Percentiles rank a stretch among this genome's conserved stretches.
Conservation (phyloP, 768 basidiomycete genomes). For the Tephrocybe sp. region DNA sequence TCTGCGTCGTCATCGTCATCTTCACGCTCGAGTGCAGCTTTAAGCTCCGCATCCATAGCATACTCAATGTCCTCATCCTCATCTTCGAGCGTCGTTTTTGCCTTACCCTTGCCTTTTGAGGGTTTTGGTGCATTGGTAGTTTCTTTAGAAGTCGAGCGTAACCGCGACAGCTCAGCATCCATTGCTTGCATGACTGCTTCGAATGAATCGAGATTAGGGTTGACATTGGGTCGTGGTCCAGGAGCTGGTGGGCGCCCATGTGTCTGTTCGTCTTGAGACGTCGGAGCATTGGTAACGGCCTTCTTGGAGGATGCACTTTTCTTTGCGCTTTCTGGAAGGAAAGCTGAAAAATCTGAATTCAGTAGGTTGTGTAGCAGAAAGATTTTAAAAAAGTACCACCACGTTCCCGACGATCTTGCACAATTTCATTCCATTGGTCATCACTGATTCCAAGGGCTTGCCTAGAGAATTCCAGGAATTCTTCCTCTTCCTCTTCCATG, state of each 20-base stretch:
- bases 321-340: conserved; percentile 46
- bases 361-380: not conserved
- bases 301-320: conserved; percentile 16
- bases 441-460: conserved; percentile 88
- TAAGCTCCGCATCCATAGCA: conserved; percentile 88
- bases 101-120: conserved; percentile 42
- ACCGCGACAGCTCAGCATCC: conserved; percentile 74
- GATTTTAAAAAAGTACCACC: conserved; percentile 61
- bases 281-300: conserved; percentile 3
- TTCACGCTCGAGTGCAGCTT: conserved; percentile 51
- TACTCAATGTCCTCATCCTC: conserved; percentile 72
- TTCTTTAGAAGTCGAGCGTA: conserved; percentile 29
- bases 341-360: conserved; percentile 38
- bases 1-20: conserved; percentile 52
- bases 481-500: conserved; percentile 91
- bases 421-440: conserved; percentile 86
- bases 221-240: conserved; percentile 41
- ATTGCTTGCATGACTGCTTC: conserved; percentile 96
- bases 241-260: conserved; percentile 20
- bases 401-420: conserved; percentile 70
- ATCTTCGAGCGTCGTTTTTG: conserved; percentile 35
- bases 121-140: conserved; percentile 10
- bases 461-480: conserved; percentile 93
- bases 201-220: conserved; percentile 84
- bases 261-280: conserved; percentile 1